phyloP scores from a whole-genome alignment of 306 rosid species.

The Quillaja saponaria region DNA sequence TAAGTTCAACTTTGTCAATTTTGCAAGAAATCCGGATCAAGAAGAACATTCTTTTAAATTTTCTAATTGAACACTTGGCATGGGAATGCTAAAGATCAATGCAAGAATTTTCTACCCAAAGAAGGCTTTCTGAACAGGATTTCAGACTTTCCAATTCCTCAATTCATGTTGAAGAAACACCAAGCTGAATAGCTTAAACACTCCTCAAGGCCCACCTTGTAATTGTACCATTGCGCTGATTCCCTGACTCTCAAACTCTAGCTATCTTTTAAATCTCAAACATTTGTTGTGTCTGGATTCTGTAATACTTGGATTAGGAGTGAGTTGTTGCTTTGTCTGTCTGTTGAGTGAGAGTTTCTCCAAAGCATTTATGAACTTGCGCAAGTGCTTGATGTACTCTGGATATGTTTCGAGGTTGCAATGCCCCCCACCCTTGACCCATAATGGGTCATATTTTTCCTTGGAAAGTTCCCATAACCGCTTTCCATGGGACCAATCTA shows the following conservation, averaged over 20 bases:
- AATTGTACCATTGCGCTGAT: conserved; percentile 30
- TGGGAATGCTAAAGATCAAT: conserved; percentile 19
- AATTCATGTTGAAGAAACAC: conserved; percentile 14
- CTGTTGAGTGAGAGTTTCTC: conserved; percentile 62
- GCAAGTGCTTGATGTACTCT: conserved; percentile 87
- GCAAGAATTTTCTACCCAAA: conserved; percentile 26
- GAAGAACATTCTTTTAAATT: conserved; percentile 29
- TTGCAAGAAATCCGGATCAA: conserved; percentile 39
- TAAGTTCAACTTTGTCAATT: conserved; percentile 31
- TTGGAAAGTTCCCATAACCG: conserved; percentile 94
- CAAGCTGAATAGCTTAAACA: conserved; percentile 24
- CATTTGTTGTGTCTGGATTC: conserved; percentile 84
- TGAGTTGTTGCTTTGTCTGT: conserved; percentile 54
- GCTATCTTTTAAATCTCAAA: conserved; percentile 79
- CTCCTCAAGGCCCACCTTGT: conserved; percentile 26
- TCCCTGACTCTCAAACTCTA: conserved; percentile 22
- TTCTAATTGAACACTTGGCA: conserved; percentile 5
- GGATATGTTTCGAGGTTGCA: conserved; percentile 97
- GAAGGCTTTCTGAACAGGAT: conserved; percentile 38
- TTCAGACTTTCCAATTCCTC: conserved; percentile 27
- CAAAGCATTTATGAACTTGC: conserved; percentile 84
- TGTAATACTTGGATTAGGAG: conserved; percentile 68
- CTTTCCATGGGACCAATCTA: conserved; percentile 95
- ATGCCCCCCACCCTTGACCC: conserved; percentile 99
- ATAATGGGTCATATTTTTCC: conserved; percentile 90